A percentile compares a stretch with the other conserved stretches of the same genome.
Conservation (phyloP, 495 filamentous ascomycete genomes). For the Niebla homalea region DNA sequence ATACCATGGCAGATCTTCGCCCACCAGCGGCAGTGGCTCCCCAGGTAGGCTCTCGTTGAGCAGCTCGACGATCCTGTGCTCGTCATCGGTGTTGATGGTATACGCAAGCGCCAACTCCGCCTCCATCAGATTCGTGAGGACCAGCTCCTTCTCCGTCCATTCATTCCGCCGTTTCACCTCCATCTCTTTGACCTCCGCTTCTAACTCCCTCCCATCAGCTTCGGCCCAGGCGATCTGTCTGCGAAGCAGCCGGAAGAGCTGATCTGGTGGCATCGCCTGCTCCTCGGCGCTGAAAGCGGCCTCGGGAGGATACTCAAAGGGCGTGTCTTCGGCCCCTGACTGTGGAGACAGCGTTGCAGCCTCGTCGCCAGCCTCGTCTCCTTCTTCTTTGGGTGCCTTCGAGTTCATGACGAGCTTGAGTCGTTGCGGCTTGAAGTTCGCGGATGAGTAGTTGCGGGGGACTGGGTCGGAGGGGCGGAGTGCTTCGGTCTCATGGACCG, state of each 20-base stretch:
- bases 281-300: conserved; percentile 62
- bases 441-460: conserved; percentile 55
- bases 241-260: conserved; percentile 61
- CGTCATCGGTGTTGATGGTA: conserved; percentile 22
- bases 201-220: conserved; percentile 50
- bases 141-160: conserved; percentile 71
- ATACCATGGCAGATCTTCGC: conserved; percentile 16
- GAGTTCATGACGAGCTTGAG: conserved; percentile 53
- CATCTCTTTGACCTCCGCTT: conserved; percentile 43
- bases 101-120: conserved; percentile 36
- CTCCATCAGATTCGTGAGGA: conserved; percentile 48
- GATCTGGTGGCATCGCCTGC: conserved; percentile 48
- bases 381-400: conserved; percentile 37
- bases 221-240: conserved; percentile 72
- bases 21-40: conserved; percentile 14
- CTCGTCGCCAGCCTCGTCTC: conserved; percentile 36
- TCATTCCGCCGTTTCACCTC: conserved; percentile 58
- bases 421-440: conserved; percentile 39
- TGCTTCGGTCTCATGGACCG: conserved; percentile 93
- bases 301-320: conserved; percentile 39
- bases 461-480: conserved; percentile 78
- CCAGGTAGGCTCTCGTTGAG: conserved; percentile 9
- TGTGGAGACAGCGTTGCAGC: conserved; percentile 30
- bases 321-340: background rate
- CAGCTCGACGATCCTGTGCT: conserved; percentile 10